Base-by-base conservation (phyloP, 148 eudicot genomes). In the Vaccinium myrtillus region DNA sequence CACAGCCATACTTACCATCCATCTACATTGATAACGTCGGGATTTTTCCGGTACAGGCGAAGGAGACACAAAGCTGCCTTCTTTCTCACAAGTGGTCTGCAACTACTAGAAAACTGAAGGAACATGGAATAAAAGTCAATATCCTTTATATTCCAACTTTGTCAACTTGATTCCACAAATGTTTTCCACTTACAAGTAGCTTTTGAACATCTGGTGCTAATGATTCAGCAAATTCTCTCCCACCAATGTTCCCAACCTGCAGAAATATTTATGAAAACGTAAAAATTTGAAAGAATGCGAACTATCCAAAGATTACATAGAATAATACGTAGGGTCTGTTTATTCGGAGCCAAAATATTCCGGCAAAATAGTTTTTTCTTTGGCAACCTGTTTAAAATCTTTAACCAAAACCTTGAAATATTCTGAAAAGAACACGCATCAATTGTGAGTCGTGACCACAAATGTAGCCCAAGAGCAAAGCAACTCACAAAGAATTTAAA, bases 181-280 rank as follows among this genome's bases (percentile, higher is more conserved):
- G 36, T 9, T 74, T 71, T 74, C 51, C 84, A 81, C 90, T 90
- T 93, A 97, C 99, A 92, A 97, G 95, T 87, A 97, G 87, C 87
- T 91, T 97, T 88, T 97, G 99, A 81, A 97, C 99, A 93, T 97
- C 99, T 82, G 98, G 98, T 16, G 99, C 95, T 84, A 97, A 87
- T 58, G 99, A 97, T 89, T 97, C 99, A 25, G 99, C 93, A 86
- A 97, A 97, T 46, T 97, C 99, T 88, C 99, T 91, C 30, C 99
- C 99, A 50, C 99, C 99, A 81, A 95, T 95, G 92, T 97, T 97
- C 77, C 99, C 98, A 87, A 95, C 98, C 99, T 97, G 90, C 81
- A 84, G 25, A 54, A 79, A 67, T 56, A 82, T 77, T 87, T n/a
- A 84, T 39, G 39, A 48, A 63, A 59, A 84, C 15, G 19, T 61